A percentile compares a stretch with the other conserved stretches of the same genome.
phyloP scores from a whole-genome alignment of 345 rosid species.

The Excoecaria cochinchinensis region DNA sequence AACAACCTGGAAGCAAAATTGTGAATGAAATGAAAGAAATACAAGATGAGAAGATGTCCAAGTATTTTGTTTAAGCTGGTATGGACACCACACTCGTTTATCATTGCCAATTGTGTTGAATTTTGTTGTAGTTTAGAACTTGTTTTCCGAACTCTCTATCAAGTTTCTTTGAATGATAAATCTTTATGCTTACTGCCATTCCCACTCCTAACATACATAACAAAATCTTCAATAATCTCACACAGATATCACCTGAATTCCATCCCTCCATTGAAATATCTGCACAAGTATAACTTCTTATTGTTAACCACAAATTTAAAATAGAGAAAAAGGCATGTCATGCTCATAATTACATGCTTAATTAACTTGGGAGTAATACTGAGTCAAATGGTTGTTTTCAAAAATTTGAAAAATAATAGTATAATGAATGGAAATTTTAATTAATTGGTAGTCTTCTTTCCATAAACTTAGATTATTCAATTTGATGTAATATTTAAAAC shows the following conservation, averaged over 20 bases:
- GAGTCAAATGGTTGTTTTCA: too few relatives aligned
- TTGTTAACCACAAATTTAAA: neutral
- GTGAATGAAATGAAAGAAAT: too few relatives aligned
- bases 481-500: neutral
- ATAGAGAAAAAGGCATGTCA: neutral
- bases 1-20: too few relatives aligned
- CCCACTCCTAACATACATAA: conserved; percentile 16
- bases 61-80: neutral
- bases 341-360: too few relatives aligned
- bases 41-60: too few relatives aligned
- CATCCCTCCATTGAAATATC: conserved; percentile 4
- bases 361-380: too few relatives aligned
- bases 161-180: conserved; percentile 14
- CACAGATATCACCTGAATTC: neutral
- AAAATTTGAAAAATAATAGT: too few relatives aligned
- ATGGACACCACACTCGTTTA: neutral
- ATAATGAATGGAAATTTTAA: too few relatives aligned
- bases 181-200: conserved; percentile 14
- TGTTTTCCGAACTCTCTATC: neutral
- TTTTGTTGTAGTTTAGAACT: neutral
- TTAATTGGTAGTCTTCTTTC: neutral
- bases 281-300: neutral
- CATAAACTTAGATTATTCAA: neutral
- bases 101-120: neutral
- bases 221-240: conserved; percentile 2